phyloP scores from a whole-genome alignment of 352 stramenopile species.

The Blastocystis sp. region DNA sequence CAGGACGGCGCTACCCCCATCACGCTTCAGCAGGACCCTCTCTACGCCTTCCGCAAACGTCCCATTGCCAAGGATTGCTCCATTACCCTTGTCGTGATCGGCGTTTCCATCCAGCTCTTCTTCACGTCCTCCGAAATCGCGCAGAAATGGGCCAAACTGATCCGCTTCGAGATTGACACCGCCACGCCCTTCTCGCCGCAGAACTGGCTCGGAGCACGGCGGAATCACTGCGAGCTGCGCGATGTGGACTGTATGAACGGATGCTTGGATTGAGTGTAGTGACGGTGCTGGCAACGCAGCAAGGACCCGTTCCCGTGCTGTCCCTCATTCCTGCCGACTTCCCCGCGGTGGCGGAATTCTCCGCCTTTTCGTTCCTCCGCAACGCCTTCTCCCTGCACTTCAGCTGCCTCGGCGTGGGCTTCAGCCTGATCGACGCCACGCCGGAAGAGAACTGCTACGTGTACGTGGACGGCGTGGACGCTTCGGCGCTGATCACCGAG shows the following conservation, averaged over 20 bases:
- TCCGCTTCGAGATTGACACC: conserved; percentile 46
- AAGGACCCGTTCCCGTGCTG: conserved; percentile 10
- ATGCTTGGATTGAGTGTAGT: neutral
- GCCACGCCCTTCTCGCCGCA: neutral
- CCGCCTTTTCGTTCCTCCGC: conserved; percentile 4
- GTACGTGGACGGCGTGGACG: conserved; percentile 2
- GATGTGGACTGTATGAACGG: conserved; percentile 22
- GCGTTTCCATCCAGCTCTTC: conserved; percentile 1
- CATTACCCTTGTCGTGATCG: neutral
- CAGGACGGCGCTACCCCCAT: conserved; percentile 1
- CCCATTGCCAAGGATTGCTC: conserved; percentile 8
- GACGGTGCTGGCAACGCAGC: conserved; percentile 2
- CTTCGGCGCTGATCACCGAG: neutral
- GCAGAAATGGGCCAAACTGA: conserved; percentile 32
- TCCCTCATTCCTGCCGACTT: conserved; percentile 18
- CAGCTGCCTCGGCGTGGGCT: neutral
- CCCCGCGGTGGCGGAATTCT: neutral
- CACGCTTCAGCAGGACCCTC: conserved; percentile 3
- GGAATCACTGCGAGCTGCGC: neutral
- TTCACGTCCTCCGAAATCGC: conserved; percentile 36
- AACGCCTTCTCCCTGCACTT: conserved; percentile 8
- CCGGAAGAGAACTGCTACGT: conserved; percentile 18
- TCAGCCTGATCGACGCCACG: conserved; percentile 47
- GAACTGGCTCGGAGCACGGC: conserved; percentile 23
- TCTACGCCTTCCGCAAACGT: conserved; percentile 35